Evolutionary conservation across 75 land plant species (phyloP), one percentile per base, ranked within the genome.

Genomic region (Picea glauca): DNA sequence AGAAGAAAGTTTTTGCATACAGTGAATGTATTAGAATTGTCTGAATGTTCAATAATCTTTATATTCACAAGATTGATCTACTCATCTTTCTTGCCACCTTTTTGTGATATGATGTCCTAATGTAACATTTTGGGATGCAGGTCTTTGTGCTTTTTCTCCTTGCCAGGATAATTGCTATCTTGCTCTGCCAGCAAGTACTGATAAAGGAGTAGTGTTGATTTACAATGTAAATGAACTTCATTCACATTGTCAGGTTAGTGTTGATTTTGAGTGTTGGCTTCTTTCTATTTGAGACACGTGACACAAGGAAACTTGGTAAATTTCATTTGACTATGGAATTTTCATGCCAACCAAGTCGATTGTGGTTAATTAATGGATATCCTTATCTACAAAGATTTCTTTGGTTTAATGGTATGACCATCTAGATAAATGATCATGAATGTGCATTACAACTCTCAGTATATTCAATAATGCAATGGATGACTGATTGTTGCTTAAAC

Each of bases 131-230:
- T 58, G 17, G 18, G 76, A 30, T 74, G 70, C 84, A 93, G 96
- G 92, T 35, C 79, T 90, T 23, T 93, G 96, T 90, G 96, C 94
- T 60, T 88, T 93, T 77, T 87, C 94, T 26, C 86, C 92, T 12
- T 84, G 76, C 66, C 80, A 83, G 70, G 94, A 92, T 74, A 86
- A 85, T 68, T 90, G 90, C 73, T 87, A 85, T 82, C 83, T 94
- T 77, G 94, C 96, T 78, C 81, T 94, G 56, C 96, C 96, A 32
- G 94, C 94, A 26, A 94, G 94, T 80, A 86, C 81, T 46, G 77
- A 81, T 61, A 83, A 80, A 72, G 96, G 96, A 62, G 79, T 85
- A 60, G 89, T 88, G 38, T 78, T 94, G 40, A 73, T 94, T 30
- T 92, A 88, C 85, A 89, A 94, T 79, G 89, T 88, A 30, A 81